Percentiles rank a stretch among this genome's conserved stretches.
phyloP scores from a whole-genome alignment of 257 asterid species.

The Plectranthus barbatus region DNA sequence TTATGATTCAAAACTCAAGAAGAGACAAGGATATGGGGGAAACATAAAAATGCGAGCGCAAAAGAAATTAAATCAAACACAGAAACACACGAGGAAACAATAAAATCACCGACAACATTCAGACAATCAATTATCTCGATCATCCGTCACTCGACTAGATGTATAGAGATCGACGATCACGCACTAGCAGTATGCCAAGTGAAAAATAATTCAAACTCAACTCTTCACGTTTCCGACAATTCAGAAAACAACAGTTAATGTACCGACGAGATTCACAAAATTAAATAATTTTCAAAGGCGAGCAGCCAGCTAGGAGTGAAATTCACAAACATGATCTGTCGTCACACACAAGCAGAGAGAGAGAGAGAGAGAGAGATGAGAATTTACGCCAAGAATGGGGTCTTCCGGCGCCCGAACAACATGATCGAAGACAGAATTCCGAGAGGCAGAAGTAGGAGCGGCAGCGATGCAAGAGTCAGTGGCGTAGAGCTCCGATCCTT shows the following conservation, averaged over 20 bases:
- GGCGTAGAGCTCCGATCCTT: slow-evolving; percentile 22
- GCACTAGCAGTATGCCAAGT: not conserved
- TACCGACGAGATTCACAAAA: not conserved
- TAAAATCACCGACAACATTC: not conserved
- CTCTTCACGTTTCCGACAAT: not conserved
- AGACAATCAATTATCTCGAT: not conserved
- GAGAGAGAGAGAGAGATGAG: not conserved
- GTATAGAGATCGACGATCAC: not conserved
- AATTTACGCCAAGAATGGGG: slow-evolving; percentile 87
- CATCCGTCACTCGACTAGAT: not conserved
- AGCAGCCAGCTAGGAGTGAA: not conserved
- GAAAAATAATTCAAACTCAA: not conserved
- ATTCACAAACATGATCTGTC: not conserved
- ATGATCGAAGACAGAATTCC: slow-evolving; percentile 55
- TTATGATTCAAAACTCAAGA: not conserved
- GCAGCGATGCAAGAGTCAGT: slow-evolving; percentile 25
- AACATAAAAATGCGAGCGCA: not conserved
- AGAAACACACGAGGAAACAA: not conserved
- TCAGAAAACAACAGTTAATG: not conserved
- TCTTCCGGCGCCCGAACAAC: slow-evolving; percentile 86
- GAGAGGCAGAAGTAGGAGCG: slow-evolving; percentile 54
- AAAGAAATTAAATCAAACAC: not conserved
- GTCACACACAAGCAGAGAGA: not conserved
- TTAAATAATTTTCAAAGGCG: not conserved
- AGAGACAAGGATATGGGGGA: too few relatives aligned